Conservation (phyloP, 352 stramenopile genomes). For the Phytophthora megakarya region DNA sequence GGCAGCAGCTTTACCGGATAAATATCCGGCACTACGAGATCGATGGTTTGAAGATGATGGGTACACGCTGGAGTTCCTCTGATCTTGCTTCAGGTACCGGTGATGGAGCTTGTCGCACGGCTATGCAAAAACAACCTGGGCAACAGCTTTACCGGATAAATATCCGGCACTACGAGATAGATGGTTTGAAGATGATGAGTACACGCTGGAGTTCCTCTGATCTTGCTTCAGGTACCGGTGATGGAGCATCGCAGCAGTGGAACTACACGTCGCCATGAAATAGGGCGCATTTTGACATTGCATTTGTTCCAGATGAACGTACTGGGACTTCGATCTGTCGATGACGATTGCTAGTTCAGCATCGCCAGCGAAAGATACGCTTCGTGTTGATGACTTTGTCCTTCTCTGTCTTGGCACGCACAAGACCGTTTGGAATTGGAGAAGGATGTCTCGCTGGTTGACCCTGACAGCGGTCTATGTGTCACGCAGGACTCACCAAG, state of each 20-base stretch:
- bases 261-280: neutral
- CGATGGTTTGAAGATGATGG: too few relatives aligned
- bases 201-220: neutral
- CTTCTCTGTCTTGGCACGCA: conserved; percentile 8
- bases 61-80: too few relatives aligned
- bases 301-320: neutral
- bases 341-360: neutral
- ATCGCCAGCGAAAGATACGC: conserved; percentile 1
- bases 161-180: too few relatives aligned
- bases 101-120: too few relatives aligned
- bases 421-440: conserved; percentile 18
- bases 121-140: too few relatives aligned
- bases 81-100: neutral
- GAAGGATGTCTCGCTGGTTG: conserved; percentile 5
- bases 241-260: neutral
- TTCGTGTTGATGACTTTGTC: conserved; percentile 9
- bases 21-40: too few relatives aligned
- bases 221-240: neutral
- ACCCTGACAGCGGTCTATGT: neutral
- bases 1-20: too few relatives aligned
- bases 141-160: too few relatives aligned
- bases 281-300: neutral
- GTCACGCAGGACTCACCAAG: conserved; percentile 15
- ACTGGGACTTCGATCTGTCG: conserved; percentile 4
- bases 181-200: too few relatives aligned